A percentile compares a stretch with the other conserved stretches of the same genome.
Conservation (phyloP, 257 asterid species). For the Capsicum chinense region DNA sequence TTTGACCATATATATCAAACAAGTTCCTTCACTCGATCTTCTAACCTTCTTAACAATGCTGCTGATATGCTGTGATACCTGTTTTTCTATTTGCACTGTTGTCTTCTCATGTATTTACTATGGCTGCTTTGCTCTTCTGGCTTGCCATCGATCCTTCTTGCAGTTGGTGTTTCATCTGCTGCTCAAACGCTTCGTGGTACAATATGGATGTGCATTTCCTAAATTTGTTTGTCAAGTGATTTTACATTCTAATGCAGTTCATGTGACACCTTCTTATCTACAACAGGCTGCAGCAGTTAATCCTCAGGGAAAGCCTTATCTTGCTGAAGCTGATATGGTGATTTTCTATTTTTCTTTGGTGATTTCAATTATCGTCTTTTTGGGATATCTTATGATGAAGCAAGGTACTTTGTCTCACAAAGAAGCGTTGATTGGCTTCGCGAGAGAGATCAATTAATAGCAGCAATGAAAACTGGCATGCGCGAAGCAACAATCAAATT, state of each 20-base stretch:
- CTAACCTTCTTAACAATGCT: constrained; percentile 61
- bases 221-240: not conserved
- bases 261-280: constrained; percentile 1
- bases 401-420: constrained; percentile 92
- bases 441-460: constrained; percentile 89
- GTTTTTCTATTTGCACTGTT: constrained; percentile 67
- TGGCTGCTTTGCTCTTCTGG: constrained; percentile 76
- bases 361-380: constrained; percentile 94
- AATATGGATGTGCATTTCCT: constrained; percentile 41
- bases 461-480: constrained; percentile 95
- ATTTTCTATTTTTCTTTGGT: constrained; percentile 57
- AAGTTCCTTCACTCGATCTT: constrained; percentile 76
- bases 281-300: constrained; percentile 51
- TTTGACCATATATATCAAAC: constrained; percentile 81
- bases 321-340: constrained; percentile 91
- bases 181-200: constrained; percentile 79
- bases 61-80: constrained; percentile 80
- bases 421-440: constrained; percentile 98
- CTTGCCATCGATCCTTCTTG: constrained; percentile 74
- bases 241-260: constrained; percentile 22
- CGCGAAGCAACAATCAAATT: constrained; percentile 87
- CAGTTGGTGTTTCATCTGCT: constrained; percentile 90
- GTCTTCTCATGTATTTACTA: constrained; percentile 69
- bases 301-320: constrained; percentile 83
- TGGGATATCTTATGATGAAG: constrained; percentile 96